Conservation (phyloP, 306 rosid species). For the Quercus dentata region DNA sequence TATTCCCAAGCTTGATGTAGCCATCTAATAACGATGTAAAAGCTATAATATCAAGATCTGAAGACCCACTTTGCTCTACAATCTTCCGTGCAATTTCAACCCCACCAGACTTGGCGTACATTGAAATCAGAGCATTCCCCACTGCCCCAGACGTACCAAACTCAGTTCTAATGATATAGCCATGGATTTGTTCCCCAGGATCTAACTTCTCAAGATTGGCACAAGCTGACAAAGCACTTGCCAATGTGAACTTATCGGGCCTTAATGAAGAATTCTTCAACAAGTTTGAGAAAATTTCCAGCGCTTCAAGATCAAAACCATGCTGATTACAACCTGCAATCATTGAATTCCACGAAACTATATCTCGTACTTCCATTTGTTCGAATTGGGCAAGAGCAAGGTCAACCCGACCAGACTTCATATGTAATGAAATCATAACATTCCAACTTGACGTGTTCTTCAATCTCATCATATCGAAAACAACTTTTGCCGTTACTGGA, state of each 20-base stretch:
- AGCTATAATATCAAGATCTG: constrained; percentile 62
- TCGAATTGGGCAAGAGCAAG: constrained; percentile 59
- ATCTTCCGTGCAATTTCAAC: constrained; percentile 53
- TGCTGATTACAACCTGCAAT: constrained; percentile 61
- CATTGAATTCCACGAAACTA: constrained; percentile 75
- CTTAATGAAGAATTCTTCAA: constrained; percentile 38
- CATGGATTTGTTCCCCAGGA: constrained; percentile 76
- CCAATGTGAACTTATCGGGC: constrained; percentile 79
- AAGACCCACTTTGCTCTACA: constrained; percentile 40
- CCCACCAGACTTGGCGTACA: constrained; percentile 80
- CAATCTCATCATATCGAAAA: constrained; percentile 63
- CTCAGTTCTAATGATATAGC: constrained; percentile 44
- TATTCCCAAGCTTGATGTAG: constrained; percentile 69
- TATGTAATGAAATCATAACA: constrained; percentile 61
- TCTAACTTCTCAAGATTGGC: constrained; percentile 65
- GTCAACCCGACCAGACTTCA: constrained; percentile 60
- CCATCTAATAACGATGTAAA: constrained; percentile 86
- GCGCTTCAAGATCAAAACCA: constrained; percentile 58
- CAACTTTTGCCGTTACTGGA: constrained; percentile 46
- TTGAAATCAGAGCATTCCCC: constrained; percentile 63
- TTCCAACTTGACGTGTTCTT: constrained; percentile 67
- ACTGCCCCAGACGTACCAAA: constrained; percentile 44
- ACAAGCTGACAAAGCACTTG: constrained; percentile 76
- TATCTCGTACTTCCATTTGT: constrained; percentile 56
- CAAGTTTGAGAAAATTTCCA: constrained; percentile 58